Base-by-base conservation (phyloP, 192 early-diverging fungal species). In the Phlyctochytrium arcticum region DNA sequence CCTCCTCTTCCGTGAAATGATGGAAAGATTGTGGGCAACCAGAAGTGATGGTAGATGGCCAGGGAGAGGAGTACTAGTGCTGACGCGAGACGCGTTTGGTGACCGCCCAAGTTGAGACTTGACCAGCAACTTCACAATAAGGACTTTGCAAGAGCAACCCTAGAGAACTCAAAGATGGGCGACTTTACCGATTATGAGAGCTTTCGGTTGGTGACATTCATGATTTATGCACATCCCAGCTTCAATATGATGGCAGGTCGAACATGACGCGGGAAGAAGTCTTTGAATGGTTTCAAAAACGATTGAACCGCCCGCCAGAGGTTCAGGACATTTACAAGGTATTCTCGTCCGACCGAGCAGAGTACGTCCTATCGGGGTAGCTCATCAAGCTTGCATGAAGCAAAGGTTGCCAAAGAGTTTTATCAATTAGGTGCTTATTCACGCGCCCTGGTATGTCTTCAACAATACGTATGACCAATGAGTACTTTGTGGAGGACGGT, bases 341-440 rank as follows among this genome's bases (percentile, higher is more conserved):
- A 57, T n/a, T n/a, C n/a, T n/a, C n/a, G n/a, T n/a, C n/a, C n/a
- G n/a, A n/a, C n/a, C n/a, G n/a, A n/a, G n/a, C n/a, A 23, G 10
- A n/a, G 23, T 5, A n/a, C 15, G 7, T 29, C 12, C 19, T 55
- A 46, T 31, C 2, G n/a, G 19, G 3, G 9, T 29, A 6, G 19
- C 34, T 64, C 24, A 10, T 36, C 30, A 2, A 19, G 21, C 44
- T 48, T 60, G 19, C n/a, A 60, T 5, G 8, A n/a, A 60, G 17
- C 21, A 19, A 29, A 80, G 78, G 76, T 81, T 37, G 78, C 79
- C 0, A 84, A 81, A 53, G 82, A 85, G 9, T 85, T 85, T 53
- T 85, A 84, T 48, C 84, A 85, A 56, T 70, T 85, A 15, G 84
- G 84, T 15, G 73, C 82, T 2, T 81, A 77, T 47, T 80, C 77